Base-by-base conservation (phyloP, 2,329 filamentous ascomycete species). In the Leptographium galeiforme region DNA sequence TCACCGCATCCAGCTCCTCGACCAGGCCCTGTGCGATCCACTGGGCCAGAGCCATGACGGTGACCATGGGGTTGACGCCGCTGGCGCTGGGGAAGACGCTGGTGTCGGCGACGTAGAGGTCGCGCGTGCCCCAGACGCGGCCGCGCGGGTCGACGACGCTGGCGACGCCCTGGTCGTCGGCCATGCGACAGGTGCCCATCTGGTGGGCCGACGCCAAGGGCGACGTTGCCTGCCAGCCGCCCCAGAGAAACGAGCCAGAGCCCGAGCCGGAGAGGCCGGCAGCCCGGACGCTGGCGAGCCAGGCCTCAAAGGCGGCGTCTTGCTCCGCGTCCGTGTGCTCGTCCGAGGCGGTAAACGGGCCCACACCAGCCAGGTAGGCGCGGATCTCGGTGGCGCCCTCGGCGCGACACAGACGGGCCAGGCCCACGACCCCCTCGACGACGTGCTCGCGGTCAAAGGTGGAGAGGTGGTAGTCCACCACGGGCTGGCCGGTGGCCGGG, bases 1-100 rank as follows among this genome's bases (percentile, higher is more conserved):
- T 32, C 13, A 19, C 38, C 5, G 30, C 38, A 3, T 46, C 46
- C 61, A 78, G 52, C 48, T 79, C 78, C 62, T 65, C 68, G n/a
- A 67, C 71, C 46, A 85, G 64, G 0, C 75, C 73, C 61, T 75
- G 70, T 4, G 79, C 79, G 57, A 87, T 82, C 68, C 77, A 78
- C 62, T 86, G 79, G 49, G 80, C 73, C 61, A 86, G 76, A 1
- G 79, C 79, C 86, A 90, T 88, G 54, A 72, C 76, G 13, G 85
- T 89, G 45, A 89, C 72, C 87, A 91, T 90, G 13, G 87, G 87
- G 64, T 90, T 90, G 34, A 89, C 85, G 1, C 87, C 87, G 63
- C 81, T 87, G 12, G 85, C 85, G 54, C 78, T 84, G 1, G 85
- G 87, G 57, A 90, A 85, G 12, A 88, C 81, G 64, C 83, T 88